Conservation (phyloP, 495 filamentous ascomycete genomes). For the Neurospora cerealis region DNA sequence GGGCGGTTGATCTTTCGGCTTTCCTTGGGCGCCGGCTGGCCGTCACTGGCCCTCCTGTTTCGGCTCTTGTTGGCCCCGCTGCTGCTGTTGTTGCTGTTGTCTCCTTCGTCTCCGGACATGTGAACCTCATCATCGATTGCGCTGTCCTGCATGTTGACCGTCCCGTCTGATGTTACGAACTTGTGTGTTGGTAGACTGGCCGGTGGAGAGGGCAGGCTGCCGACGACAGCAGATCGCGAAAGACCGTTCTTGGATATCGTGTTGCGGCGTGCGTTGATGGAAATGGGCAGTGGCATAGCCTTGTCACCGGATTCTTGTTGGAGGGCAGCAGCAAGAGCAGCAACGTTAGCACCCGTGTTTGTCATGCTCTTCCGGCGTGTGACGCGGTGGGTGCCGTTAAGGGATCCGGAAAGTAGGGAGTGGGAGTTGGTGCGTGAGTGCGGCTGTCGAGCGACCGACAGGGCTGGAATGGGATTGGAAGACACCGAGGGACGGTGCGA, state of each 20-base stretch:
- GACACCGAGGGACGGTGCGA: conserved; percentile 40
- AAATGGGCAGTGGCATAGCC: conserved; percentile 41
- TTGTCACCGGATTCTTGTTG: conserved; percentile 53
- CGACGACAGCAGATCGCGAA: conserved; percentile 33
- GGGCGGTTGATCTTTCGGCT: conserved; percentile 60
- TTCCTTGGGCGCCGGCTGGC: conserved; percentile 68
- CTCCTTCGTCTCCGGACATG: conserved; percentile 46
- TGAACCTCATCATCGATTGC: conserved; percentile 50
- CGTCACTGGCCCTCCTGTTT: conserved; percentile 77
- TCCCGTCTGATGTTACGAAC: conserved; percentile 28
- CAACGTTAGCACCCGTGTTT: conserved; percentile 56
- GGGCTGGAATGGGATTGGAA: conserved; percentile 26
- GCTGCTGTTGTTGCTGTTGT: conserved; percentile 51
- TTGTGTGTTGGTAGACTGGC: conserved; percentile 35
- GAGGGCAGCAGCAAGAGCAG: conserved; percentile 61
- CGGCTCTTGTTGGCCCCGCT: conserved; percentile 54
- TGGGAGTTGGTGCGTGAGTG: conserved; percentile 72
- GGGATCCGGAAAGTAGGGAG: conserved; percentile 55
- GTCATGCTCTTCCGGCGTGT: conserved; percentile 91
- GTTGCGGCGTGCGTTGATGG: conserved; percentile 36
- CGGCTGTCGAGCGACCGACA: conserved; percentile 36
- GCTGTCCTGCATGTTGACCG: conserved; percentile 38
- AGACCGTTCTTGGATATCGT: conserved; percentile 40
- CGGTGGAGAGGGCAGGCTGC: conserved; percentile 49
- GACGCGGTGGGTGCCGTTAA: conserved; percentile 74